Percentiles rank a stretch among this genome's conserved stretches.
phyloP scores from a whole-genome alignment of 2,329 filamentous ascomycete genomes.

The Akanthomyces muscarius region DNA sequence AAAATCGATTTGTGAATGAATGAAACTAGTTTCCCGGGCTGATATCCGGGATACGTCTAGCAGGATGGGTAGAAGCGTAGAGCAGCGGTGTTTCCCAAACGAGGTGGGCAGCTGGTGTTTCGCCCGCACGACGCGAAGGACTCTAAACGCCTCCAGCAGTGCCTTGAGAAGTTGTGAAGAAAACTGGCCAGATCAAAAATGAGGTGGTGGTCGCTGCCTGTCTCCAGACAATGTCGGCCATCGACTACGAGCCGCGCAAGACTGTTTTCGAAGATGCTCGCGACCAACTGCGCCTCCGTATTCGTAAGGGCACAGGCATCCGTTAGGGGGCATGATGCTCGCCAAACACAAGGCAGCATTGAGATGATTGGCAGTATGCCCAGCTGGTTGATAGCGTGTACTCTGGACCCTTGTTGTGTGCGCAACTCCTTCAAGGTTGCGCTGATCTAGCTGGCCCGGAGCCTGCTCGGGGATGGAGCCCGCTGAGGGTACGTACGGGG shows the following conservation, averaged over 20 bases:
- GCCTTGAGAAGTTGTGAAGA: slow-evolving; percentile 55
- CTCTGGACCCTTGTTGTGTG: slow-evolving; percentile 48
- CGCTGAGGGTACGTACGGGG: slow-evolving; percentile 37
- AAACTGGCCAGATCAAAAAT: slow-evolving; percentile 60
- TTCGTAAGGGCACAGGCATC: slow-evolving; percentile 66
- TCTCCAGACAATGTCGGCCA: slow-evolving; percentile 63
- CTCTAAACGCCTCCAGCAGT: slow-evolving; percentile 52
- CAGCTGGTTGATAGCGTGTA: slow-evolving; percentile 51
- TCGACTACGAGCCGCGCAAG: slow-evolving; percentile 57
- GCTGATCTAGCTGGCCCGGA: slow-evolving; percentile 59
- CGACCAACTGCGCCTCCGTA: slow-evolving; percentile 66
- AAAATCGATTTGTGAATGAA: no score
- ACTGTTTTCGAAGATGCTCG: slow-evolving; percentile 57
- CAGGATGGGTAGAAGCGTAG: slow-evolving; percentile 55
- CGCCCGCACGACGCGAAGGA: slow-evolving; percentile 65
- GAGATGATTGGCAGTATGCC: slow-evolving; percentile 56
- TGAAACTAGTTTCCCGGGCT: no score
- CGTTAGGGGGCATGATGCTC: slow-evolving; percentile 24
- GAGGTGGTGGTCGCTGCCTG: slow-evolving; percentile 66
- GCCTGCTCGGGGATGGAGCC: slow-evolving; percentile 60
- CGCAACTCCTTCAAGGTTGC: slow-evolving; percentile 67
- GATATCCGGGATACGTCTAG: slow-evolving; percentile 13
- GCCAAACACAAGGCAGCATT: slow-evolving; percentile 50
- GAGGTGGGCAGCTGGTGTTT: slow-evolving; percentile 63
- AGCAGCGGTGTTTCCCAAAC: slow-evolving; percentile 55